A percentile compares a stretch with the other conserved stretches of the same genome.
These are phyloP conservation scores for Herpetomonas samuelpessoai DNA, from an alignment of 208 protist genomes.

Conservation along the genomic window DNA sequence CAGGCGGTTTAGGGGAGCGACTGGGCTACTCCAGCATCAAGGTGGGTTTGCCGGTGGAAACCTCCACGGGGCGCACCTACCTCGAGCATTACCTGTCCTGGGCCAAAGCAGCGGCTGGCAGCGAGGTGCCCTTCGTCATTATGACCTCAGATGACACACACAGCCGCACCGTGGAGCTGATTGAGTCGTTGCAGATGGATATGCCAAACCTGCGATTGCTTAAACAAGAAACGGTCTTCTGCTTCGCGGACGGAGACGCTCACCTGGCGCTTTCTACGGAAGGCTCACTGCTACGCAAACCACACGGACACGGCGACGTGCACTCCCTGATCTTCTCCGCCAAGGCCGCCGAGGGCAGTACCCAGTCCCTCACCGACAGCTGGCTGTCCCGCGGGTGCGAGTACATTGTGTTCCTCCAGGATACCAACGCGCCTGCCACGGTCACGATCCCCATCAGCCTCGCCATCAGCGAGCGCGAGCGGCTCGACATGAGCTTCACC, in stretches of 20 bases:
- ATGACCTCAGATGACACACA: conserved; percentile 95
- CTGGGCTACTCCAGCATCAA: conserved; percentile 92
- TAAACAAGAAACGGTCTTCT: conserved; percentile 90
- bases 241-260: conserved; percentile 68
- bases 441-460: conserved; percentile 76
- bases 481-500: conserved; percentile 88
- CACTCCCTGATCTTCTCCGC: conserved; percentile 72
- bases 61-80: conserved; percentile 68
- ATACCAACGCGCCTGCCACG: conserved; percentile 87
- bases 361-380: conserved; percentile 28
- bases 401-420: conserved; percentile 93
- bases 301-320: conserved; percentile 95
- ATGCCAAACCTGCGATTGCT: conserved; percentile 71
- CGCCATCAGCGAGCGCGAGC: conserved; percentile 59
- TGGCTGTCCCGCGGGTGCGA: conserved; percentile 53
- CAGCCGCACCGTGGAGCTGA: conserved; percentile 62
- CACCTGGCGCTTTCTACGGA: conserved; percentile 69
- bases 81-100: conserved; percentile 80
- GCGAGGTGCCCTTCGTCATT: conserved; percentile 82
- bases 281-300: conserved; percentile 78
- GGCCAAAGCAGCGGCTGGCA: conserved; percentile 37
- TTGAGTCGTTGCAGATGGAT: conserved; percentile 39
- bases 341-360: conserved; percentile 8
- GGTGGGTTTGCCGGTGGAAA: conserved; percentile 84
- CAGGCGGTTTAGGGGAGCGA: conserved; percentile 91